These are phyloP conservation scores for Skeletonema tropicum DNA, from an alignment of 108 stramenopile species.

Conservation along the genomic window DNA sequence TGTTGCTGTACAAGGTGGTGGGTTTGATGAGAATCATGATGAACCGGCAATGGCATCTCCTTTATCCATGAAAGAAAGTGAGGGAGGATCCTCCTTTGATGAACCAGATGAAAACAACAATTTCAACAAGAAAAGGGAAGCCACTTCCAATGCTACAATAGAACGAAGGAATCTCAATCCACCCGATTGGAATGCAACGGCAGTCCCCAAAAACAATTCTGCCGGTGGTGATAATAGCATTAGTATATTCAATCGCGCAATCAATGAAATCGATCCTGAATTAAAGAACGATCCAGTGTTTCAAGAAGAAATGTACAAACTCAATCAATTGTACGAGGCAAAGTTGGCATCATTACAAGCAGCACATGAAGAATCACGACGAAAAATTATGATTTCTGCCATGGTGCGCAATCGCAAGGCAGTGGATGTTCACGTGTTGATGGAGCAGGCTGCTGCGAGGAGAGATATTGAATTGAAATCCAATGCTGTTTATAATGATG, in stretches of 20 bases:
- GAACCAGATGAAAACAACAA: not conserved
- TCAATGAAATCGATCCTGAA: conserved; percentile 64
- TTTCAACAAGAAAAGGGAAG: not conserved
- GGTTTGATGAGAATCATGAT: not conserved
- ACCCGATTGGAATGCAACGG: conserved; percentile 9
- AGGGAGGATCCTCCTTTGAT: conserved; percentile 6
- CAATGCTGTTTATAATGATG: conserved; percentile 33
- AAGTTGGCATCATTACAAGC: conserved; percentile 67
- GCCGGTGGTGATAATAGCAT: not conserved
- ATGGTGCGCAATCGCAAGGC: conserved; percentile 71
- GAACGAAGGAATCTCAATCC: conserved; percentile 14
- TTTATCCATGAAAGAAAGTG: conserved; percentile 12
- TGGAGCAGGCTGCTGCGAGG: conserved; percentile 74
- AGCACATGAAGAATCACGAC: conserved; percentile 82
- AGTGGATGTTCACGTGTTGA: conserved; percentile 73
- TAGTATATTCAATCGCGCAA: conserved; percentile 53
- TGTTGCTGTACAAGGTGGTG: not conserved
- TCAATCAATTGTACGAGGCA: conserved; percentile 73
- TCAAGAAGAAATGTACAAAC: conserved; percentile 66
- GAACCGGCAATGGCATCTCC: conserved; percentile 5
- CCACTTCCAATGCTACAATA: conserved; percentile 17
- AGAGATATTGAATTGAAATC: conserved; percentile 51
- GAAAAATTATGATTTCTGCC: conserved; percentile 82
- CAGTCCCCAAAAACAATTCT: not conserved
- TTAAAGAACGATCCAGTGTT: conserved; percentile 68